Evolutionary conservation across 805 yeast species (phyloP).

Genomic region (Ogataea thermomethanolica): DNA sequence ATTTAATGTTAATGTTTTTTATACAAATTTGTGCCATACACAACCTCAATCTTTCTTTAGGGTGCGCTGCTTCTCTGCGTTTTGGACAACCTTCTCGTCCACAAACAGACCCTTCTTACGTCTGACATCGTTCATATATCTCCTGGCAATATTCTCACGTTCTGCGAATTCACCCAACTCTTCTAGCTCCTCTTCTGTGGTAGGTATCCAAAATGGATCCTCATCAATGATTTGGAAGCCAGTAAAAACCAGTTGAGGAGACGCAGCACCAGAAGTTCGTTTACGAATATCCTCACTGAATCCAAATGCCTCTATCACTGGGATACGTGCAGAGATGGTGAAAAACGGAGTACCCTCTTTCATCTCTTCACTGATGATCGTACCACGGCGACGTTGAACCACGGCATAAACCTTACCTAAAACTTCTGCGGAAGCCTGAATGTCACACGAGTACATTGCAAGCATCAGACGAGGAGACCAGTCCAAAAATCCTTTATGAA

Average conservation of each 20-base stretch:
- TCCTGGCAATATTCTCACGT: conserved; percentile 83
- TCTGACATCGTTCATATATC: conserved; percentile 79
- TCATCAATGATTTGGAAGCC: conserved; percentile 84
- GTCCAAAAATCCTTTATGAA: conserved; percentile 65
- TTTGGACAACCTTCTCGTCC: conserved; percentile 84
- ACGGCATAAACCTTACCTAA: conserved; percentile 94
- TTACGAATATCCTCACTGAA: conserved; percentile 93
- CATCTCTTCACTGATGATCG: conserved; percentile 86
- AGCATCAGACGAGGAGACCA: conserved; percentile 89
- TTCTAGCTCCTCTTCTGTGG: conserved; percentile 93
- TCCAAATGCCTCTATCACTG: conserved; percentile 96
- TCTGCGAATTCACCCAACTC: conserved; percentile 92
- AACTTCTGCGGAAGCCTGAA: conserved; percentile 92
- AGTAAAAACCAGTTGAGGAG: conserved; percentile 87
- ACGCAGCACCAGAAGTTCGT: conserved; percentile 93
- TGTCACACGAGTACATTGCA: conserved; percentile 92
- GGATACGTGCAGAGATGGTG: conserved; percentile 77
- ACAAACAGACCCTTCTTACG: conserved; percentile 84
- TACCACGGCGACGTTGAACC: conserved; percentile 83
- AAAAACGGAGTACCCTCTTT: conserved; percentile 98
- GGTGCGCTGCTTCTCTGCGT: conserved; percentile 93
- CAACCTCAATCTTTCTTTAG: conserved; percentile 54
- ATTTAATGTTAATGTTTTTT: not conserved
- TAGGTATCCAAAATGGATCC: conserved; percentile 99
- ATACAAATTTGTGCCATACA: conserved; percentile 5